These are phyloP conservation scores for Bipolaris victoriae DNA, from an alignment of 2,329 filamentous ascomycete species.

Conservation along the genomic window DNA sequence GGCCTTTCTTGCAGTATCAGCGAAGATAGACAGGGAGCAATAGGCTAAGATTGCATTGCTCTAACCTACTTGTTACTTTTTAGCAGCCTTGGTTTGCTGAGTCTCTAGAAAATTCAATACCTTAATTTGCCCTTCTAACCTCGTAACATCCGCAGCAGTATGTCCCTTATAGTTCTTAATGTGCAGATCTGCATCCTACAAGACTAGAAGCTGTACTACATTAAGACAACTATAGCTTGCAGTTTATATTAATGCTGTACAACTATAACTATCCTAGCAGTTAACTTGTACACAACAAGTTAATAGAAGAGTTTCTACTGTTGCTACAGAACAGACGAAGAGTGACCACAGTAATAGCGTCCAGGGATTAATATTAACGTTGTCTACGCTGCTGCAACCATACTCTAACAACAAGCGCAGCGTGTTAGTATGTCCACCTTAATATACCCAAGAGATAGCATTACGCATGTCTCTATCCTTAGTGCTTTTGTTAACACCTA, in stretches of 20 bases:
- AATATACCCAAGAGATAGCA: conserved; percentile 44
- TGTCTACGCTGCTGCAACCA: conserved; percentile 39
- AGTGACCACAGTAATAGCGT: conserved; percentile 49
- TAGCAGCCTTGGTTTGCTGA: background rate
- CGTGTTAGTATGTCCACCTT: conserved; percentile 27
- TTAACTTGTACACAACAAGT: conserved; percentile 41
- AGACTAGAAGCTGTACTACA: conserved; percentile 25
- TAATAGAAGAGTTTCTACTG: conserved; percentile 40
- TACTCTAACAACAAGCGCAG: conserved; percentile 39
- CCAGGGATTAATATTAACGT: conserved; percentile 45
- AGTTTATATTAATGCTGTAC: conserved; percentile 46
- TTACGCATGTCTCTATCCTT: conserved; percentile 42
- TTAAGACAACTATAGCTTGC: conserved; percentile 44
- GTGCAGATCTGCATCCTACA: conserved; percentile 15
- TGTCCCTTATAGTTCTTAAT: conserved; percentile 17
- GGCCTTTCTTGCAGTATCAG: no score
- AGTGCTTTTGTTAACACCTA: conserved; percentile 30
- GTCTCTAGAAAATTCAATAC: conserved; percentile 20
- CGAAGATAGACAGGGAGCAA: no score
- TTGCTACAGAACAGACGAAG: conserved; percentile 28
- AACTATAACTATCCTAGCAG: conserved; percentile 34
- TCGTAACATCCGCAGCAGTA: conserved; percentile 24
- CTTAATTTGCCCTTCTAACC: conserved; percentile 22
- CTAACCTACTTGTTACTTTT: background rate
- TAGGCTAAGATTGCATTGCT: no score